Conservation (phyloP, 805 yeast genomes). For the Myxozyma lipomycoides region DNA sequence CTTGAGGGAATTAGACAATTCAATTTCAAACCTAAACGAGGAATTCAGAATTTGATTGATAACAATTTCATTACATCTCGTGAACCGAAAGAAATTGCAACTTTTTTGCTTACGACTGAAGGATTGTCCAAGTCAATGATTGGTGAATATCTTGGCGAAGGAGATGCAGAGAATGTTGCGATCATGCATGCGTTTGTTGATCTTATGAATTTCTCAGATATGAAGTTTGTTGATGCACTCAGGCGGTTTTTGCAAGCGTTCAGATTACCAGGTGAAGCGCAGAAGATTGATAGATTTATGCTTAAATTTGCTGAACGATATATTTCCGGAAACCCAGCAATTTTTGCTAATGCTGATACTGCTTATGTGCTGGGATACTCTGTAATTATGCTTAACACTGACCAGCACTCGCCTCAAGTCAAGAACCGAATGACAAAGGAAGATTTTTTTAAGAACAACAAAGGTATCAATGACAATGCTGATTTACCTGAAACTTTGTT, state of each 20-base stretch:
- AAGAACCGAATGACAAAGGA: constrained; percentile 84
- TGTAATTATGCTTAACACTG: constrained; percentile 90
- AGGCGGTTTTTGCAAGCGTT: constrained; percentile 80
- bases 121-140: constrained; percentile 77
- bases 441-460: constrained; percentile 79
- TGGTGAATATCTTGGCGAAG: constrained; percentile 93
- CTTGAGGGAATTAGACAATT: constrained; percentile 74
- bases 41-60: constrained; percentile 58
- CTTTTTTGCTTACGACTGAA: constrained; percentile 61
- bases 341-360: constrained; percentile 69
- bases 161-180: constrained; percentile 67
- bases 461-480: constrained; percentile 88
- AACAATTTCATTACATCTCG: constrained; percentile 60
- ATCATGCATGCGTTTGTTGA: constrained; percentile 94
- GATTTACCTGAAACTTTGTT: constrained; percentile 75
- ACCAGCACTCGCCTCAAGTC: constrained; percentile 86
- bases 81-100: constrained; percentile 67
- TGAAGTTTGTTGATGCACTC: constrained; percentile 78
- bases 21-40: constrained; percentile 80
- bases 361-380: constrained; percentile 89
- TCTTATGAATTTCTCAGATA: constrained; percentile 65
- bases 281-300: constrained; percentile 95
- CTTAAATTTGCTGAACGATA: constrained; percentile 93
- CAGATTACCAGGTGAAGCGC: constrained; percentile 97
- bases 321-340: constrained; percentile 79